Evolutionary conservation across 2,329 filamentous ascomycete species (phyloP).

Genomic region (Neurospora crassa): DNA sequence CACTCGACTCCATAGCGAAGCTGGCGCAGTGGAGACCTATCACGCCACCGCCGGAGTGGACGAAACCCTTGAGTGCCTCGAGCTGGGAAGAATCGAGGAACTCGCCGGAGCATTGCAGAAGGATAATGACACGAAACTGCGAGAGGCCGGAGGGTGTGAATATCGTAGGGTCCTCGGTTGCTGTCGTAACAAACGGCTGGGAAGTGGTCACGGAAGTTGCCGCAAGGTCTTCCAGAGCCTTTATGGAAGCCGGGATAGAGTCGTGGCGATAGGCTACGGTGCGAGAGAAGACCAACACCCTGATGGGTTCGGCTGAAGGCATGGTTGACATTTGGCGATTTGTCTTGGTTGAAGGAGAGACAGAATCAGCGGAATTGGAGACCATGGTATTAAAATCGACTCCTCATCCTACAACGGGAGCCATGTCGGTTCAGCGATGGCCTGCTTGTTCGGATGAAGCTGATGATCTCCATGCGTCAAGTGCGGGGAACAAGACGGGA

Average conservation of each 20-base stretch:
- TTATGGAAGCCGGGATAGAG: conserved; percentile 28
- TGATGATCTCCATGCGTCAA: background rate
- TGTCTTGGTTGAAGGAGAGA: background rate
- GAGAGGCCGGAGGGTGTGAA: conserved; percentile 23
- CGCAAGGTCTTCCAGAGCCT: conserved; percentile 23
- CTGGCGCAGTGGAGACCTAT: conserved; percentile 32
- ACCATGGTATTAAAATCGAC: background rate
- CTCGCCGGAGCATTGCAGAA: conserved; percentile 30
- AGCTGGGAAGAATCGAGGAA: conserved; percentile 26
- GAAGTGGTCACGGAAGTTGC: conserved; percentile 9
- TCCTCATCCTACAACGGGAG: background rate
- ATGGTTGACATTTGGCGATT: background rate
- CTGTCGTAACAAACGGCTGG: conserved; percentile 22
- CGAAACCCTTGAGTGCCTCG: conserved; percentile 23
- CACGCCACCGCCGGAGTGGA: conserved; percentile 27
- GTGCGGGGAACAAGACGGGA: background rate
- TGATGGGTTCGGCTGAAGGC: conserved; percentile 13
- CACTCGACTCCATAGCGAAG: conserved; percentile 22
- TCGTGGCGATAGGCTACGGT: conserved; percentile 29
- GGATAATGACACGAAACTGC: conserved; percentile 26
- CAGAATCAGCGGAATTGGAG: background rate
- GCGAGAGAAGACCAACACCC: conserved; percentile 30
- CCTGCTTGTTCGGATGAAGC: background rate
- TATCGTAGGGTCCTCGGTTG: conserved; percentile 26
- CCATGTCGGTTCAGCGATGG: background rate